Conservation (phyloP, 345 rosid species). For the Atalantia buxifolia region DNA sequence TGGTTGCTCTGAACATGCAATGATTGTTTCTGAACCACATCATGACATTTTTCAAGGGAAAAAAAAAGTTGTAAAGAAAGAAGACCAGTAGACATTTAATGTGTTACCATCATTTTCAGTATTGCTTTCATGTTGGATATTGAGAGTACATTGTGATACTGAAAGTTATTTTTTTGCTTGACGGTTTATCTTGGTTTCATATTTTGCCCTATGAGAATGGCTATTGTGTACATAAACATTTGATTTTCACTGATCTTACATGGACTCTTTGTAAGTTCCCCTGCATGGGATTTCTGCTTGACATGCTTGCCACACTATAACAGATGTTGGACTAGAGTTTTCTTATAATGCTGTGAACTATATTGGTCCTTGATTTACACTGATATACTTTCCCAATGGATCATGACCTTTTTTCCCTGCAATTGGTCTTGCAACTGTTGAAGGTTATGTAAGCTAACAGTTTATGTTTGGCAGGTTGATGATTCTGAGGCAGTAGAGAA, state of each 20-base stretch:
- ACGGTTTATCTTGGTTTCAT: not conserved
- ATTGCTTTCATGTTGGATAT: not conserved
- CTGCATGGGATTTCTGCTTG: not conserved
- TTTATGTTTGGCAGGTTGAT: slow-evolving; percentile 43
- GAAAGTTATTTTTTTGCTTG: not conserved
- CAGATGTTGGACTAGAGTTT: not conserved
- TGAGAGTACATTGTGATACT: not conserved
- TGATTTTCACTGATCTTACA: not conserved
- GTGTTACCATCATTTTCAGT: not conserved
- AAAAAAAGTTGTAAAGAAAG: not conserved
- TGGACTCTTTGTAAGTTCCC: not conserved
- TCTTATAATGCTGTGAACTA: not conserved
- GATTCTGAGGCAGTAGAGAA: slow-evolving; percentile 53
- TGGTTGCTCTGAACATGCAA: not conserved
- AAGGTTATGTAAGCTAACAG: not conserved
- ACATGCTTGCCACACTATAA: not conserved
- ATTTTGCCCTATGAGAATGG: not conserved
- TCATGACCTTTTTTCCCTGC: not conserved
- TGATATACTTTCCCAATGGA: not conserved
- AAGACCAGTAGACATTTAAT: not conserved
- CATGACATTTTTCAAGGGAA: not conserved
- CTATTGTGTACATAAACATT: not conserved
- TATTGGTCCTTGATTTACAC: not conserved
- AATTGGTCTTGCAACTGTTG: not conserved
- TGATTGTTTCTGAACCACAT: not conserved